These are phyloP conservation scores for Naganishia friedmannii DNA, from an alignment of 768 basidiomycete species.

Conservation along the genomic window DNA sequence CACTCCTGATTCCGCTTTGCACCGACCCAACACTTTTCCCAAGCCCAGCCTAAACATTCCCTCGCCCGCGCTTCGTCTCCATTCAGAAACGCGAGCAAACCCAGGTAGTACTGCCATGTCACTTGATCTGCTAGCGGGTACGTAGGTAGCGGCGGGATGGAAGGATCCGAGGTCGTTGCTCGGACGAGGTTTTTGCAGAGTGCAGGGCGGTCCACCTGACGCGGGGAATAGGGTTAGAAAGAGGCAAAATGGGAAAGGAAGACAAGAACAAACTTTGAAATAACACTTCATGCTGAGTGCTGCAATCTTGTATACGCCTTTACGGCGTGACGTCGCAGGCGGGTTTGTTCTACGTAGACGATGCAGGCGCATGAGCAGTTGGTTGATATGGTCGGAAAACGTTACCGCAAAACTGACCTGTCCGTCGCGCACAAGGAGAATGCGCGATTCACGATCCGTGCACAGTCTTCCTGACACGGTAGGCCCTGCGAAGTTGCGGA, in stretches of 20 bases:
- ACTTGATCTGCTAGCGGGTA: constrained; percentile 89
- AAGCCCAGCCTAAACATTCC: constrained; percentile 79
- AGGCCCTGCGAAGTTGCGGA: constrained; percentile 47
- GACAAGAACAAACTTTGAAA: constrained; percentile 61
- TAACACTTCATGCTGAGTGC: constrained; percentile 88
- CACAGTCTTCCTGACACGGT: constrained; percentile 79
- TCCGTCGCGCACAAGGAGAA: constrained; percentile 88
- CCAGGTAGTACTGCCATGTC: constrained; percentile 89
- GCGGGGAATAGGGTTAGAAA: background rate
- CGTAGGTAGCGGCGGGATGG: constrained; percentile 70
- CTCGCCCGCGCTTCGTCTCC: constrained; percentile 85
- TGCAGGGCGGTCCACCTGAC: constrained; percentile 82
- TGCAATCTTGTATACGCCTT: constrained; percentile 93
- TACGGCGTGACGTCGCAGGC: constrained; percentile 67
- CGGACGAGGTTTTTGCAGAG: constrained; percentile 87
- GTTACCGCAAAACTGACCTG: constrained; percentile 55
- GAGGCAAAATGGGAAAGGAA: background rate
- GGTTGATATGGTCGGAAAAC: too few species aligned
- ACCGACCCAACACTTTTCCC: constrained; percentile 71
- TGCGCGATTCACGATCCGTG: constrained; percentile 79
- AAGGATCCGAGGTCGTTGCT: constrained; percentile 77
- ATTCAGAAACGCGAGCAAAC: constrained; percentile 88
- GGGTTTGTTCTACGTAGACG: constrained; percentile 6
- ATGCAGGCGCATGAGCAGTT: constrained; percentile 44
- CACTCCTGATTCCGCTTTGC: constrained; percentile 80